phyloP scores from a whole-genome alignment of 2,329 filamentous ascomycete species.

The Triangularia setosa region DNA sequence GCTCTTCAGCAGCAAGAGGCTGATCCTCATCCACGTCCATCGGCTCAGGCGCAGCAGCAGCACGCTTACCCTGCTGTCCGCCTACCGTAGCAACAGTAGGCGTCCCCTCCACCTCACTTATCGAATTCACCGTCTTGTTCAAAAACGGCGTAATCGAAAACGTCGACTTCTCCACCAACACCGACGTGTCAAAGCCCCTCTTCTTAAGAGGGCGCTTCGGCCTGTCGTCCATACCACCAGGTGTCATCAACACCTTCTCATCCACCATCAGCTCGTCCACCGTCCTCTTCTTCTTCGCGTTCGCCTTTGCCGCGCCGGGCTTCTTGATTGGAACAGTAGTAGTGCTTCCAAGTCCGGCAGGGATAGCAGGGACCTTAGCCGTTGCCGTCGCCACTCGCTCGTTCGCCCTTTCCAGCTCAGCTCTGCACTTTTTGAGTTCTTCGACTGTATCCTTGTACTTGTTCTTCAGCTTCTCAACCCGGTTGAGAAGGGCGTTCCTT shows the following conservation, averaged over 20 bases:
- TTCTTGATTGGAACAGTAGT: conserved; percentile 31
- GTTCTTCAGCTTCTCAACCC: conserved; percentile 63
- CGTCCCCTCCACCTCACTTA: not conserved
- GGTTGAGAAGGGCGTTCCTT: conserved; percentile 64
- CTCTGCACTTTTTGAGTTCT: conserved; percentile 62
- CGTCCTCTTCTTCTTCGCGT: conserved; percentile 43
- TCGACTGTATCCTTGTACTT: conserved; percentile 69
- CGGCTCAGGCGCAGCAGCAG: conserved; percentile 12
- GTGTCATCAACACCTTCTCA: conserved; percentile 48
- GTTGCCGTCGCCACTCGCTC: conserved; percentile 36
- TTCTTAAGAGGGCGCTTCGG: conserved; percentile 51
- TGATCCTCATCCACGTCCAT: conserved; percentile 10
- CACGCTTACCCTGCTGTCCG: no score
- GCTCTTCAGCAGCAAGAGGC: conserved; percentile 10
- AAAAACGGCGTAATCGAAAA: conserved; percentile 95
- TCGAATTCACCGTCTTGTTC: conserved; percentile 52
- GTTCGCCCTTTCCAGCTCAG: conserved; percentile 40
- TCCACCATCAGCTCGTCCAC: conserved; percentile 43
- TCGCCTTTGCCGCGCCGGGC: conserved; percentile 30
- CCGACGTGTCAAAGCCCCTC: conserved; percentile 51
- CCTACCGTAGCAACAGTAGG: not conserved
- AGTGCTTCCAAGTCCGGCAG: conserved; percentile 8
- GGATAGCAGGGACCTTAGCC: not conserved
- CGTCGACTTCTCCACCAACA: conserved; percentile 78
- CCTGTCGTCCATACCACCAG: conserved; percentile 34